Evolutionary conservation across 305 asterid genomes (phyloP), one percentile per base, ranked within the genome.

Genomic region (Caryopteris hybrid): DNA sequence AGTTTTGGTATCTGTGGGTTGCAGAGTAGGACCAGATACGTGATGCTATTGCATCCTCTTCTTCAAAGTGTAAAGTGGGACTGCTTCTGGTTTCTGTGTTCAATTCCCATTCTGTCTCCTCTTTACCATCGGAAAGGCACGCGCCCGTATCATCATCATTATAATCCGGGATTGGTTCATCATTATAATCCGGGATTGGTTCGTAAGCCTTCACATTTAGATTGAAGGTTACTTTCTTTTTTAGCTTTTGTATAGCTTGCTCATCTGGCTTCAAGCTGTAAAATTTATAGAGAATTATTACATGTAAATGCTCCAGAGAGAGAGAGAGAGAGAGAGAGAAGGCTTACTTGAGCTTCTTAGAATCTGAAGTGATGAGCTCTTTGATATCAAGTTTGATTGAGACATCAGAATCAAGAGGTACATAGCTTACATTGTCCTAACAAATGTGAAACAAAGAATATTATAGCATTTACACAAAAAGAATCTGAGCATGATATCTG

Each of bases 171-270:
- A n/a, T n/a, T n/a, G n/a, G 69, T 56, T 33, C 53, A 4, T 71
- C 78, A 11, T 76, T 64, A 13, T 67, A 50, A 12, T 68, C 6
- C 16, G 69, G 80, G 8, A 87, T 52, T 33, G 90, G 90, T 68
- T 85, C 93, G 59, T 84, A 90, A 5, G 88, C 79, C 81, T 76
- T 76, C n/a, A 84, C 89, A 68, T 89, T 80, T 22, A 71, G 34
- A 79, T 79, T 68, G 23, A 79, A 79, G 18, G 71, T 71, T 33
- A 79, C 83, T 69, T 68, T 79, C 80, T 79, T 79, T 38, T 71
- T 78, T 2, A 71, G 34, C 38, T 78, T 76, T 43, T 21, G 31
- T 21, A 14, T 14, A 21, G 69, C 8, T 23, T 75, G 43, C 63
- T 68, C 78, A n/a, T n/a, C n/a, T n/a, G n/a, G n/a, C n/a, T n/a